These are phyloP conservation scores for Tetraselmis striata DNA, from an alignment of 139 green algal species.

Conservation along the genomic window DNA sequence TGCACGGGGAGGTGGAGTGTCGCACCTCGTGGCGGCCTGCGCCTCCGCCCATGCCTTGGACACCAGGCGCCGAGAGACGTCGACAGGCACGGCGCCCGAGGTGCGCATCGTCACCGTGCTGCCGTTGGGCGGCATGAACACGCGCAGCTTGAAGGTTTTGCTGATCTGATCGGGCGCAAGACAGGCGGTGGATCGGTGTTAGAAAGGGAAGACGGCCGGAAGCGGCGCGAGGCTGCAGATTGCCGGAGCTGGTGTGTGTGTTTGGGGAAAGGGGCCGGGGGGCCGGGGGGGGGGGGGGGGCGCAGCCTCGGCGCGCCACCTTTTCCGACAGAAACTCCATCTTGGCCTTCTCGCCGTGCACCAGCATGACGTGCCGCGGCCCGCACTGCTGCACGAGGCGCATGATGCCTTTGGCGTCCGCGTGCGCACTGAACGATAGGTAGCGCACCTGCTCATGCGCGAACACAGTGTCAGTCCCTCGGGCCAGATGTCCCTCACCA, in stretches of 20 bases:
- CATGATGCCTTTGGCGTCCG: slow-evolving; percentile 60
- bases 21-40: too few species aligned
- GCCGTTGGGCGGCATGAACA: background rate
- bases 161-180: background rate
- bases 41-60: background rate
- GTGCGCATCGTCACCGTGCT: background rate
- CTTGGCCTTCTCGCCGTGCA: slow-evolving; percentile 58
- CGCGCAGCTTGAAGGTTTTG: background rate
- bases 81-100: background rate
- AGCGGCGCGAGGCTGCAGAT: too few species aligned
- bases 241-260: too few species aligned
- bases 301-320: too few species aligned
- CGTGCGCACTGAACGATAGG: slow-evolving; percentile 61
- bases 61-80: background rate
- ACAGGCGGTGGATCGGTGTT: too few species aligned
- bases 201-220: too few species aligned
- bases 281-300: too few species aligned
- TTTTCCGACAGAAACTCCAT: slow-evolving; percentile 54
- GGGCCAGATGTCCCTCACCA: too few species aligned
- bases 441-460: slow-evolving; percentile 45
- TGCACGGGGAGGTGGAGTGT: too few species aligned
- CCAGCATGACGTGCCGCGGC: slow-evolving; percentile 55
- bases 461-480: too few species aligned
- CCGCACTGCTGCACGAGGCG: slow-evolving; percentile 39
- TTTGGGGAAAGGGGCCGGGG: too few species aligned